Evolutionary conservation across 2,329 filamentous ascomycete genomes (phyloP).

Genomic region (Penicillium sp.): DNA sequence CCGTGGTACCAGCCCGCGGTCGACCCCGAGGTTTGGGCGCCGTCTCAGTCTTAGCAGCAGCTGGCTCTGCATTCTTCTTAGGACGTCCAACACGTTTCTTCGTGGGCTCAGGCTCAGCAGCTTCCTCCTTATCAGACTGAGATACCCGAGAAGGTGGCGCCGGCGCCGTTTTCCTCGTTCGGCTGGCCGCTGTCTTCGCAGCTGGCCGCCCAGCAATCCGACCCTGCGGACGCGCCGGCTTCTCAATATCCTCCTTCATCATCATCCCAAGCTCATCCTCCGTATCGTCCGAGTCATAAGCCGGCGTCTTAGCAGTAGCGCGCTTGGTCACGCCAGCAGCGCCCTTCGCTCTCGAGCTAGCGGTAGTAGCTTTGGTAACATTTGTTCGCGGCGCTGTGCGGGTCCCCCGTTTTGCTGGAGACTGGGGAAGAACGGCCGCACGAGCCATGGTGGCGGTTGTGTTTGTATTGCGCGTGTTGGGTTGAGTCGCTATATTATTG

Average conservation of each 20-base stretch:
- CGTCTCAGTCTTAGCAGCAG: slow-evolving; percentile 10
- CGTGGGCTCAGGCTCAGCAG: slow-evolving; percentile 7
- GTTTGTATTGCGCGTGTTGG: slow-evolving; percentile 4
- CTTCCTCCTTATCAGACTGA: slow-evolving; percentile 2
- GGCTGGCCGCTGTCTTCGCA: slow-evolving; percentile 9
- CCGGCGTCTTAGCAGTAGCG: slow-evolving; percentile 2
- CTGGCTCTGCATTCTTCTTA: slow-evolving; percentile 14
- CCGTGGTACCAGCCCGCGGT: slow-evolving; percentile 22
- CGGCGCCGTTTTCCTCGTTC: slow-evolving; percentile 10
- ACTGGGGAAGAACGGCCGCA: slow-evolving; percentile 20
- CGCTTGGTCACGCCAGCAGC: slow-evolving; percentile 13
- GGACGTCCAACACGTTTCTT: slow-evolving; percentile 21
- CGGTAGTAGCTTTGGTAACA: slow-evolving; percentile 3
- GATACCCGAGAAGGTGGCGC: background rate
- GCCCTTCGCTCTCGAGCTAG: slow-evolving; percentile 7
- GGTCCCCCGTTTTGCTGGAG: slow-evolving; percentile 16
- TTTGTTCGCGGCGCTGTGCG: slow-evolving; percentile 14
- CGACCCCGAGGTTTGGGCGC: slow-evolving; percentile 27
- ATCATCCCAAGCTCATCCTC: slow-evolving; percentile 21
- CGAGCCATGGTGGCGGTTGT: slow-evolving; percentile 17
- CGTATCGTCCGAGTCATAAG: slow-evolving; percentile 18
- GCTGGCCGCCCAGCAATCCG: slow-evolving; percentile 9
- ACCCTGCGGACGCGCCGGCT: slow-evolving; percentile 10
- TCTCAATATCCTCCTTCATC: slow-evolving; percentile 9
- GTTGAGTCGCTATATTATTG: slow-evolving; percentile 4